phyloP scores from a whole-genome alignment of 345 rosid genomes.

The Moricandia arvensis region DNA sequence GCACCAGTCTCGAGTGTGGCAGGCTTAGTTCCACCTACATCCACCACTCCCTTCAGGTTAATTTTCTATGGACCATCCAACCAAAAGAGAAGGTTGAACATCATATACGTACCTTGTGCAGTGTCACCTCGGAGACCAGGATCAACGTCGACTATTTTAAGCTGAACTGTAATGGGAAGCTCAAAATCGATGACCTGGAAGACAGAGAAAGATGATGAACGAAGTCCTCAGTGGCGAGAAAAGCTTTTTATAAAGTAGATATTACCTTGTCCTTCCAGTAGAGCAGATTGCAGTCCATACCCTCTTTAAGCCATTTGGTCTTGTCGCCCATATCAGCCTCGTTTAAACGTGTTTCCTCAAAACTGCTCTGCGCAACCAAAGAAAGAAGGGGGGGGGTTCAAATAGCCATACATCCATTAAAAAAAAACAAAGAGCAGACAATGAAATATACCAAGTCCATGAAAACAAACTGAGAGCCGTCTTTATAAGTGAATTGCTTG shows the following conservation, averaged over 20 bases:
- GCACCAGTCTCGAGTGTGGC: constrained; percentile 82
- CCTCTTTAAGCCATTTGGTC: constrained; percentile 78
- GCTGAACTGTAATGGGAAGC: constrained; percentile 63
- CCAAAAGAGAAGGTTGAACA: neutral
- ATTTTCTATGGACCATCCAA: neutral
- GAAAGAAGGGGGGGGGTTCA: neutral
- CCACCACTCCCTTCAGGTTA: neutral
- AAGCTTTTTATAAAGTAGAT: neutral
- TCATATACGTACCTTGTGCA: constrained; percentile 63
- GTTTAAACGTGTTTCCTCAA: constrained; percentile 66
- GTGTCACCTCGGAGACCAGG: constrained; percentile 86
- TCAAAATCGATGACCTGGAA: constrained; percentile 78
- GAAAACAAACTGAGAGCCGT: constrained; percentile 69
- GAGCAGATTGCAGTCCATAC: constrained; percentile 75
- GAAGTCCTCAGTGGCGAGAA: neutral
- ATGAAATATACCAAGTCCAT: constrained; percentile 69
- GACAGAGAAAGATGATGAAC: neutral
- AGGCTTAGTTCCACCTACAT: constrained; percentile 73
- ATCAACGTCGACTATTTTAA: constrained; percentile 66
- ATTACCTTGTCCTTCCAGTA: constrained; percentile 79
- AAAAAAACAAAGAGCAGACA: neutral
- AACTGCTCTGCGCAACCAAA: constrained; percentile 45
- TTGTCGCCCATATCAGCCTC: constrained; percentile 60
- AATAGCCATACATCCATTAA: neutral
- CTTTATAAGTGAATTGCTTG: constrained; percentile 85